Evolutionary conservation across 495 filamentous ascomycete genomes (phyloP), one percentile per base, ranked within the genome.

Genomic region (Cercophora scortea): DNA sequence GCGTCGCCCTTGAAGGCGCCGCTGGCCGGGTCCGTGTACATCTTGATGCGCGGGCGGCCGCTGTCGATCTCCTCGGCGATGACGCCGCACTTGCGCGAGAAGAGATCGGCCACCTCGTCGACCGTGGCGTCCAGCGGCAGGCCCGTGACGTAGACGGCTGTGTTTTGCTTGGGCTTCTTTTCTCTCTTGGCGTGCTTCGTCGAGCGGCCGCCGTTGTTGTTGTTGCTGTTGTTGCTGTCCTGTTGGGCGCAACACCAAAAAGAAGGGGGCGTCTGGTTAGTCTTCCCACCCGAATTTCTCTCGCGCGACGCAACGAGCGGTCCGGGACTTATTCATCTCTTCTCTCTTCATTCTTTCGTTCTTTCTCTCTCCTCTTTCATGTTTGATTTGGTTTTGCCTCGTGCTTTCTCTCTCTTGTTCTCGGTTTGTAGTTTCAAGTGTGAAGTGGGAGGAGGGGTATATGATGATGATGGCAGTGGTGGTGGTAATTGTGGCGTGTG

Each of bases 11-110:
- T 97, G 74, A 94, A 89, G 3, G 79, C 81, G 0, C 89, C 93
- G 2, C 83, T 65, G 8, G 88, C 85, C 36, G 47, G 85, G 51
- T 95, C 84, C 7, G 72, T 82, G 69, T 99, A 97, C 66, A 99
- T 82, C 71, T 95, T 96, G 71, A 99, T 88, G 42, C 94, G 86
- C 12, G 87, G 87, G 36, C 81, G 78, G 47, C 87, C 86, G 55
- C 77, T 85, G 60, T 97, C 93, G 56, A 93, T 90, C 66, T 92
- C 88, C 69, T 95, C 88, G 43, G 92, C 90, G 56, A 98, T 95
- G 57, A 98, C 85, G 45, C 94, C 94, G 66, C 81, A 95, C 56
- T 83, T 85, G 55, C 83, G 81, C 45, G 85, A 88, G 75, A 99
- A 99, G 25, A 86, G 77, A 11, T 87, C 77, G 51, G 81, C 76